Conservation (phyloP, 148 eudicot species). For the Camellia lanceoleosa region DNA sequence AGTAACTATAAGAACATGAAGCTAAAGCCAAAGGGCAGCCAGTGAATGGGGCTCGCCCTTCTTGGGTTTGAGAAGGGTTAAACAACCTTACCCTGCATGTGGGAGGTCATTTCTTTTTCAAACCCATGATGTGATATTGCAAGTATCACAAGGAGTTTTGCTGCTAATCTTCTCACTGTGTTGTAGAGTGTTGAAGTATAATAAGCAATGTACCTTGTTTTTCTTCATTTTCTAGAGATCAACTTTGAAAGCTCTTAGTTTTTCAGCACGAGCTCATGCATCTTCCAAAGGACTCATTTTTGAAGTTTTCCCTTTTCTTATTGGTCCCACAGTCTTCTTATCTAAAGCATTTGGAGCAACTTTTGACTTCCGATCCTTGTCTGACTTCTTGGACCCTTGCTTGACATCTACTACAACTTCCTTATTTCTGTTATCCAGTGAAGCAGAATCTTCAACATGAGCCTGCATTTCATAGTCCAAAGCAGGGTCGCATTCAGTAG, state of each 20-base stretch:
- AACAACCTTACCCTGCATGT: too few species aligned
- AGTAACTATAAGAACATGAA: background rate
- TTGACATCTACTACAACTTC: conserved; percentile 37
- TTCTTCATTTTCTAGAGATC: conserved; percentile 89
- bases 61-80: too few species aligned
- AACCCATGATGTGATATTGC: background rate
- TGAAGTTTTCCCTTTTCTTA: conserved; percentile 61
- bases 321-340: conserved; percentile 47
- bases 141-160: conserved; percentile 7
- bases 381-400: conserved; percentile 46
- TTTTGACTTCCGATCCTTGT: conserved; percentile 54
- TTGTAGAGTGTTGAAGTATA: background rate
- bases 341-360: conserved; percentile 24
- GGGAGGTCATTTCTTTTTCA: too few species aligned
- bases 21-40: background rate
- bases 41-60: background rate
- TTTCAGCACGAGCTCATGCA: conserved; percentile 96
- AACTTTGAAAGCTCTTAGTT: conserved; percentile 77
- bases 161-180: background rate
- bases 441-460: conserved; percentile 28
- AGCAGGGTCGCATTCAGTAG: conserved; percentile 54
- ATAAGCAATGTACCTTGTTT: conserved; percentile 61
- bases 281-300: conserved; percentile 76
- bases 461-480: conserved; percentile 71
- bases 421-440: conserved; percentile 30